phyloP scores from a whole-genome alignment of 495 filamentous ascomycete genomes.

The Apiosordaria backusii region DNA sequence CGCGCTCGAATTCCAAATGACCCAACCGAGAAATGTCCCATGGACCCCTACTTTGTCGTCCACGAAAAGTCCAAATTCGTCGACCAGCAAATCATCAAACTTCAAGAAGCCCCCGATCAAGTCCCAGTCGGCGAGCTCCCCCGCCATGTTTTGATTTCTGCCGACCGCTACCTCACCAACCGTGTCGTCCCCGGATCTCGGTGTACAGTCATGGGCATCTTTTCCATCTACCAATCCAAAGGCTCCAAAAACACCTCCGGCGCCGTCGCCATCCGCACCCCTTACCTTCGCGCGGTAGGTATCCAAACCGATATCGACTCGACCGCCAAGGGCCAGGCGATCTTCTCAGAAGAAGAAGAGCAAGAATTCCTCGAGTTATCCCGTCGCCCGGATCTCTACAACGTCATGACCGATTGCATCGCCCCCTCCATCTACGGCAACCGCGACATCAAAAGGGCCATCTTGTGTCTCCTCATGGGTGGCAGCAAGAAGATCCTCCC shows the following conservation, averaged over 20 bases:
- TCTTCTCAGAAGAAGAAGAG: conserved; percentile 94
- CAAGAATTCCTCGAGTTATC: conserved; percentile 96
- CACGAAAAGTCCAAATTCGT: conserved; percentile 96
- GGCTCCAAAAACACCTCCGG: conserved; percentile 70
- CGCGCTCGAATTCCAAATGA: conserved; percentile 56
- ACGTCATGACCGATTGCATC: conserved; percentile 84
- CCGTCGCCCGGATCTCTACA: conserved; percentile 85
- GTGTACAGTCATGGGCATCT: conserved; percentile 95
- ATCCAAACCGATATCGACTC: conserved; percentile 88
- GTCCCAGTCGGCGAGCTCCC: conserved; percentile 97
- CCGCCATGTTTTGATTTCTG: conserved; percentile 88
- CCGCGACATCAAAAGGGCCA: conserved; percentile 96
- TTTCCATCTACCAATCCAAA: conserved; percentile 94
- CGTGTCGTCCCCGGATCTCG: conserved; percentile 92
- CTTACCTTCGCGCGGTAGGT: conserved; percentile 91
- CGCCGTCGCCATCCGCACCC: conserved; percentile 91
- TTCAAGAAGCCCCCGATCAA: conserved; percentile 97
- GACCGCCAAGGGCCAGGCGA: conserved; percentile 76
- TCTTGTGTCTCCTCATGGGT: conserved; percentile 89
- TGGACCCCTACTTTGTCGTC: conserved; percentile 92
- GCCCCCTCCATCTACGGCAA: conserved; percentile 98
- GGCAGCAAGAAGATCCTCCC: conserved; percentile 98
- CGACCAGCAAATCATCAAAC: conserved; percentile 96
- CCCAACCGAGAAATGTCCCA: conserved; percentile 66
- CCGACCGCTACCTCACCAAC: conserved; percentile 94